Base-by-base conservation (phyloP, 164 flowering plant genomes). In the Kingdonia uniflora region DNA sequence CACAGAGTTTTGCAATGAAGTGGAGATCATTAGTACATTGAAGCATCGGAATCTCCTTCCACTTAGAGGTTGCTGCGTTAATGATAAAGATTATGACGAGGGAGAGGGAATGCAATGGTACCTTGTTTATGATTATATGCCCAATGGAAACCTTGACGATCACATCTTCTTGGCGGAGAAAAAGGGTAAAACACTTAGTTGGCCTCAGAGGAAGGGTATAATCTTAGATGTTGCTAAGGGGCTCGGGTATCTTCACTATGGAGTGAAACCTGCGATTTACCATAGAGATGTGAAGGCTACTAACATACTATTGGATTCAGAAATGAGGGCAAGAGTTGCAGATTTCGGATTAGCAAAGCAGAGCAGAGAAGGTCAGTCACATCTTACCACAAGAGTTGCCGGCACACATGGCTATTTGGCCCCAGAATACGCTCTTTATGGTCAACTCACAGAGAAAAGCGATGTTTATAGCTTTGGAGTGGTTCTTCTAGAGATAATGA, bases 391-490 rank as follows among this genome's bases (percentile, higher is more conserved):
- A 1, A 73, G 90, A 68, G 85, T 87, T 45, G 92, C 89, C 0
- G 96, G 96, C 11, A 87, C 96, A 17, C 92, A 80, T 65, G 96
- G 96, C 1, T 87, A 84, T 67, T 64, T 87, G 29, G 92, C 95
- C 2, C 92, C 92, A 7, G 92, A 87, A 40, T 87, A 87, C 43
- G 92, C 89, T 0, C 72, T 87, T n/a, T 87, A 87, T 44, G 96
- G 96, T 15, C 92, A 84, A 50, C 64, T 87, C 50, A 84, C 96
- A 1, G 92, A 87, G 72, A 87, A 82, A 59, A 87, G 96, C 43
- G 96, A 87, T 55, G 92, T 87, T 17, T 87, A 81, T 41, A 87
- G 92, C 68, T 87, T 87, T 39, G 96, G 96, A 0, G 77, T 84
- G 24, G 87, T 87, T 23, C 50, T 82, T 47, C 63, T 84, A 54